Percentiles rank a stretch among this genome's conserved stretches.
These are phyloP conservation scores for Trichoderma sp. DNA, from an alignment of 2,329 filamentous ascomycete genomes.

Conservation along the genomic window DNA sequence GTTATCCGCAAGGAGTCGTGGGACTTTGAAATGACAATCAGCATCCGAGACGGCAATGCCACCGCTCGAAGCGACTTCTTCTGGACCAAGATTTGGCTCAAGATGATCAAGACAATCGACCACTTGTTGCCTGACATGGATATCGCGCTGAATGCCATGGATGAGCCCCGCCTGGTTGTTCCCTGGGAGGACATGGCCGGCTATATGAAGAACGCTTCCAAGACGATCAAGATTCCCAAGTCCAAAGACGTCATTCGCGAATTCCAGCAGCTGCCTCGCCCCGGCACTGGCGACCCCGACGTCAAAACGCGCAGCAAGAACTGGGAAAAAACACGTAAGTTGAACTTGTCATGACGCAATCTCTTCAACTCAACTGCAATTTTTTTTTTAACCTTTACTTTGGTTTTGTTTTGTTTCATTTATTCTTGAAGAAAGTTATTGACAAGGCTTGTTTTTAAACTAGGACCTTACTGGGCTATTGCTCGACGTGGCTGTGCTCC, in stretches of 20 bases:
- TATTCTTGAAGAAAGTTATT: not conserved
- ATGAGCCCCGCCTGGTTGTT: slow-evolving; percentile 65
- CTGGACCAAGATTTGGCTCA: slow-evolving; percentile 59
- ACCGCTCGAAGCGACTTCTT: slow-evolving; percentile 56
- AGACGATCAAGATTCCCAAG: slow-evolving; percentile 47
- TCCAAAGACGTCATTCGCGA: slow-evolving; percentile 47
- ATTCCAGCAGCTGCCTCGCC: slow-evolving; percentile 47
- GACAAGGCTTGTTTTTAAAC: slow-evolving; percentile 16
- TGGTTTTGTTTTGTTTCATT: not conserved
- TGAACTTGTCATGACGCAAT: not conserved
- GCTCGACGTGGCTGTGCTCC: slow-evolving; percentile 63
- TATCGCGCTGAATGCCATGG: slow-evolving; percentile 66
- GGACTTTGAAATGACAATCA: slow-evolving; percentile 63
- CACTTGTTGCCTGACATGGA: slow-evolving; percentile 66
- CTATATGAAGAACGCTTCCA: slow-evolving; percentile 55
- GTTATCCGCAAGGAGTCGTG: slow-evolving; percentile 54
- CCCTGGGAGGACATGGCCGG: slow-evolving; percentile 62
- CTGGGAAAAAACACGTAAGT: slow-evolving; percentile 51
- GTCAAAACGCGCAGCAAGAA: slow-evolving; percentile 43
- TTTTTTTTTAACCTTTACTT: not conserved
- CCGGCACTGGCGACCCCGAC: slow-evolving; percentile 40
- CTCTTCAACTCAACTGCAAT: not conserved
- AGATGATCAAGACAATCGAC: slow-evolving; percentile 55
- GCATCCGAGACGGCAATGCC: slow-evolving; percentile 55
- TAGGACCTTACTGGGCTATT: slow-evolving; percentile 59